Conservation (phyloP, 176 grass and related monocot genomes). For the Hordeum marinum region DNA sequence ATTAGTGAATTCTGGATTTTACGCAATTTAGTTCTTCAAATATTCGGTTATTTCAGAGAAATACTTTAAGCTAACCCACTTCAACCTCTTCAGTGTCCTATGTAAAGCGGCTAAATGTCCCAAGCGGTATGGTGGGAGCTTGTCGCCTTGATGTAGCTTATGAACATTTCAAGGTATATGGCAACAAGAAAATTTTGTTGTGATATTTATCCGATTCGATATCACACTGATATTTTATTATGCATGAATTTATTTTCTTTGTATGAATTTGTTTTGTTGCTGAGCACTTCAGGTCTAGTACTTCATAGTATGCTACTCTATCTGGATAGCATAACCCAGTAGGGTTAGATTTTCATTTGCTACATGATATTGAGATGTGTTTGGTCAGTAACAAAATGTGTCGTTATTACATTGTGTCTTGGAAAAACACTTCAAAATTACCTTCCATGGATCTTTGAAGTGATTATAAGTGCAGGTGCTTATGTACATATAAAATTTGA, state of each 20-base stretch:
- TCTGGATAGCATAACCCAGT: neutral
- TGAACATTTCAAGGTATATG: slow-evolving; percentile 89
- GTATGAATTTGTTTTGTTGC: neutral
- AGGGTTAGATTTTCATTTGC: neutral
- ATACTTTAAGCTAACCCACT: slow-evolving; percentile 20
- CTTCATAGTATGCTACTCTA: slow-evolving; percentile 18
- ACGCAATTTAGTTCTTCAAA: neutral
- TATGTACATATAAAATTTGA: neutral
- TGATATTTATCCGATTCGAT: neutral
- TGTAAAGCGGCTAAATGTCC: slow-evolving; percentile 86
- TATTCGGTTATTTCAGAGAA: slow-evolving; percentile 2
- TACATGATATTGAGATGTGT: neutral
- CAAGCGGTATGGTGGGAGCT: slow-evolving; percentile 90
- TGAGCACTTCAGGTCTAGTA: neutral
- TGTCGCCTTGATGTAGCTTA: slow-evolving; percentile 96
- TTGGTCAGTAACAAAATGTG: neutral
- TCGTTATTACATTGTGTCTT: neutral
- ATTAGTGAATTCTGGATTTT: slow-evolving; percentile 3
- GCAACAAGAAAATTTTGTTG: neutral
- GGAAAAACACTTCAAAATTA: neutral
- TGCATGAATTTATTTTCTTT: neutral
- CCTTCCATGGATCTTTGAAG: neutral
- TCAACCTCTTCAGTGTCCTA: slow-evolving; percentile 62
- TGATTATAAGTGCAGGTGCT: neutral
- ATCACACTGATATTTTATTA: neutral